Percentiles rank a stretch among this genome's conserved stretches.
Evolutionary conservation across 768 basidiomycete genomes (phyloP).

Genomic region (Mycena epipterygia): DNA sequence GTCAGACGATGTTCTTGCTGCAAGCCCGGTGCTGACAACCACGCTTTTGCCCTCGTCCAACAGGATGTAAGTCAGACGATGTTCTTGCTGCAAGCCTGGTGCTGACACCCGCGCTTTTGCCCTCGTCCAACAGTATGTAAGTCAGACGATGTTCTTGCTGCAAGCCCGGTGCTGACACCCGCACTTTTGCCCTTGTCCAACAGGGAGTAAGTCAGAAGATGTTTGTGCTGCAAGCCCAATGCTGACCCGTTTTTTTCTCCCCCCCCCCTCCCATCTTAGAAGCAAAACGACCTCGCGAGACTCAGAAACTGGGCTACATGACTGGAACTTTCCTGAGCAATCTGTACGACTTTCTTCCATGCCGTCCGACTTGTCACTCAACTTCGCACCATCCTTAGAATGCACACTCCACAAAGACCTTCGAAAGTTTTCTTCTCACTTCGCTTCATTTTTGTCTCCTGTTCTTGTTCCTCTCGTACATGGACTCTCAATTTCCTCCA

Average conservation of each 20-base stretch:
- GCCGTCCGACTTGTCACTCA: not conserved
- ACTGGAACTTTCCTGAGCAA: not conserved
- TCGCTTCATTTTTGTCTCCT: not conserved
- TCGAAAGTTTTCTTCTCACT: not conserved
- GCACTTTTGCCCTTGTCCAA: not conserved
- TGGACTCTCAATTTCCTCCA: too few species aligned
- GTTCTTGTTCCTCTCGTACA: not conserved
- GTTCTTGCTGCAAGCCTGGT: not conserved
- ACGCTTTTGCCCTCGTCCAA: not conserved
- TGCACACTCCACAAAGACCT: not conserved
- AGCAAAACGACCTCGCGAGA: not conserved
- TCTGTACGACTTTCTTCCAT: not conserved
- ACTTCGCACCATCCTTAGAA: not conserved
- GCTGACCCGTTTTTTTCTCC: not conserved
- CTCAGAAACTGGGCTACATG: not conserved
- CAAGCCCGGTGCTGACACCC: not conserved
- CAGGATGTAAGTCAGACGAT: not conserved
- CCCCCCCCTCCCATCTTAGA: not conserved
- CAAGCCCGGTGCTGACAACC: not conserved
- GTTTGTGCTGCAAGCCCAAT: not conserved
- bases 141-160: not conserved
- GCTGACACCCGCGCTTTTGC: not conserved
- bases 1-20: not conserved
- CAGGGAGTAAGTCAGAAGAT: not conserved
- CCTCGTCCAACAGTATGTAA: slow-evolving; percentile 1